Conservation (phyloP, 305 asterid species). For the Fraxinus xanthoxyloides region DNA sequence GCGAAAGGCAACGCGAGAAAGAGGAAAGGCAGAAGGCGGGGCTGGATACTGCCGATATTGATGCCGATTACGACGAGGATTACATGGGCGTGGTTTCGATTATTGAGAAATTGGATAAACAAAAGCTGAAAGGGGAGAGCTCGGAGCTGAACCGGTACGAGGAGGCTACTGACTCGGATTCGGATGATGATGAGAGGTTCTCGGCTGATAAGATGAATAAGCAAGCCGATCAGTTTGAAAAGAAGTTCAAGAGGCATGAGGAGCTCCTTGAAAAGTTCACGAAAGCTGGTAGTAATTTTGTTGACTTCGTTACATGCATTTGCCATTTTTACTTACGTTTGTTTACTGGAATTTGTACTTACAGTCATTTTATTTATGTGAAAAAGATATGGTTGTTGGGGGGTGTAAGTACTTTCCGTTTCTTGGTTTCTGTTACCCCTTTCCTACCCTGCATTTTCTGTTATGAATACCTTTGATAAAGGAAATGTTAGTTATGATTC, state of each 20-base stretch:
- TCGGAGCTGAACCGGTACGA: constrained; percentile 31
- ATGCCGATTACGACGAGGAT: constrained; percentile 56
- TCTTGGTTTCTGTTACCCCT: not conserved
- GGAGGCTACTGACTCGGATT: constrained; percentile 72
- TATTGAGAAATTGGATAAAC: constrained; percentile 53
- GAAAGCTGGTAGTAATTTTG: constrained; percentile 50
- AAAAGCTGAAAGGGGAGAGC: constrained; percentile 41
- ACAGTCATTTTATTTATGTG: not conserved
- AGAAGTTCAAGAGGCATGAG: constrained; percentile 53
- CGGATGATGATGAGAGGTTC: constrained; percentile 61
- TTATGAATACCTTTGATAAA: not conserved
- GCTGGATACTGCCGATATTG: constrained; percentile 51
- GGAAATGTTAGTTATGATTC: not conserved
- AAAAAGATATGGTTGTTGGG: not conserved
- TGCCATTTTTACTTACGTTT: not conserved
- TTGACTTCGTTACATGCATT: not conserved
- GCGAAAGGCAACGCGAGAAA: constrained; percentile 46
- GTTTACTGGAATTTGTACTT: not conserved
- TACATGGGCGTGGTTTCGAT: constrained; percentile 46
- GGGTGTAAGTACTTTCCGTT: not conserved
- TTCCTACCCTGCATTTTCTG: not conserved
- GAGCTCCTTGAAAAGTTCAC: constrained; percentile 60
- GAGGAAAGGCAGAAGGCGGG: constrained; percentile 59
- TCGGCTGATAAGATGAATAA: constrained; percentile 33
- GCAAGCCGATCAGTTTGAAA: constrained; percentile 42